phyloP scores from a whole-genome alignment of 139 green algal genomes.

The Tetraselmis striata region DNA sequence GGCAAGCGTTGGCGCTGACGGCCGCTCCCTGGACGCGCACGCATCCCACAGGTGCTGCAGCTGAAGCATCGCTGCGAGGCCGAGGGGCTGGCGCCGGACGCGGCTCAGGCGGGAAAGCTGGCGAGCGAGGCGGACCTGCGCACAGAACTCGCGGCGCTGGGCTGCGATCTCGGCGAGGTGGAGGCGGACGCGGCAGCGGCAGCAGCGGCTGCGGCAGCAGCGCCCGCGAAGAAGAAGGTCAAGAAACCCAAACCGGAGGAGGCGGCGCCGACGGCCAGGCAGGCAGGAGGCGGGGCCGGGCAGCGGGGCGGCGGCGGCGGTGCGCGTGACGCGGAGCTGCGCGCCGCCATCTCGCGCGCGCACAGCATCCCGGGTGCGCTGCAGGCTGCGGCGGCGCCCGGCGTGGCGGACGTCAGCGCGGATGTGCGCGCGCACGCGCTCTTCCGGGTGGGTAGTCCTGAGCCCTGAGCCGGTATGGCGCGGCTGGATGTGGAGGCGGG shows the following conservation, averaged over 20 bases:
- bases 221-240: background rate
- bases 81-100: background rate
- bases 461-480: too few relatives aligned
- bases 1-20: too few relatives aligned
- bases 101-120: background rate
- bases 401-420: background rate
- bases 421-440: background rate
- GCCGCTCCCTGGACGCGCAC: too few relatives aligned
- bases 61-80: background rate
- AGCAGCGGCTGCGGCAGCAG: background rate
- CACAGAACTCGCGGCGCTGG: background rate
- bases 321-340: background rate
- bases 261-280: too few relatives aligned
- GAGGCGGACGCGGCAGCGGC: background rate
- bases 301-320: too few relatives aligned
- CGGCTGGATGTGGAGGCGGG: too few relatives aligned
- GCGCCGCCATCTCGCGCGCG: background rate
- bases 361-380: background rate
- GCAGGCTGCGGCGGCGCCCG: too few relatives aligned
- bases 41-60: too few relatives aligned
- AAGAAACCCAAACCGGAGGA: background rate
- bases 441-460: background rate
- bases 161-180: background rate
- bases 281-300: background rate
- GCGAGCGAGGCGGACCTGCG: background rate